phyloP scores from a whole-genome alignment of 2,329 filamentous ascomycete species.

The Tolypocladium endophyticum region DNA sequence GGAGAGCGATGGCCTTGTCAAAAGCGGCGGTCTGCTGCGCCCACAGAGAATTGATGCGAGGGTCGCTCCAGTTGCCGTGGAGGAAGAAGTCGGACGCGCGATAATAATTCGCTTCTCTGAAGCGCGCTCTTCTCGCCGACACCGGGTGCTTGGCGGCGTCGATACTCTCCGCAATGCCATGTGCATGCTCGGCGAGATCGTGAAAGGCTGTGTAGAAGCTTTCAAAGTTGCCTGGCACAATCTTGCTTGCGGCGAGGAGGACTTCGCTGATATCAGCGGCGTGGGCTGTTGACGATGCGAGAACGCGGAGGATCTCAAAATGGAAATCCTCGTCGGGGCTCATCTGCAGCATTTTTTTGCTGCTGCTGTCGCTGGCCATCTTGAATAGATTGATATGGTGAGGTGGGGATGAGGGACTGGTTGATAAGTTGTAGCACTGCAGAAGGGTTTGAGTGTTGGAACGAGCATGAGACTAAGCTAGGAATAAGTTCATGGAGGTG shows the following conservation, averaged over 20 bases:
- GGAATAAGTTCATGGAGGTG: not conserved
- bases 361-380: not conserved
- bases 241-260: slow-evolving; percentile 16
- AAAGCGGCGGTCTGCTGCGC: slow-evolving; percentile 22
- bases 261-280: slow-evolving; percentile 18
- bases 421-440: not conserved
- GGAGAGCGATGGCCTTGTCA: slow-evolving; percentile 22
- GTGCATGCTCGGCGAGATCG: slow-evolving; percentile 10
- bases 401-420: not conserved
- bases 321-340: slow-evolving; percentile 10
- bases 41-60: slow-evolving; percentile 27
- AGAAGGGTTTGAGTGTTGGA: not conserved
- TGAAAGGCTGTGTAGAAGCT: slow-evolving; percentile 13
- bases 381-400: not conserved
- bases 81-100: slow-evolving; percentile 30
- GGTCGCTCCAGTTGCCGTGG: slow-evolving; percentile 27
- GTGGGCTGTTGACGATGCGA: slow-evolving; percentile 4
- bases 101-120: slow-evolving; percentile 30
- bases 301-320: slow-evolving; percentile 12
- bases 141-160: slow-evolving; percentile 11
- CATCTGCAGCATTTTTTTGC: slow-evolving; percentile 7
- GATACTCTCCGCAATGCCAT: slow-evolving; percentile 9
- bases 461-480: not conserved
- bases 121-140: slow-evolving; percentile 15
- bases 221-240: slow-evolving; percentile 12